phyloP scores from a whole-genome alignment of 192 early-diverging fungal genomes.

The Funneliformis geosporum region DNA sequence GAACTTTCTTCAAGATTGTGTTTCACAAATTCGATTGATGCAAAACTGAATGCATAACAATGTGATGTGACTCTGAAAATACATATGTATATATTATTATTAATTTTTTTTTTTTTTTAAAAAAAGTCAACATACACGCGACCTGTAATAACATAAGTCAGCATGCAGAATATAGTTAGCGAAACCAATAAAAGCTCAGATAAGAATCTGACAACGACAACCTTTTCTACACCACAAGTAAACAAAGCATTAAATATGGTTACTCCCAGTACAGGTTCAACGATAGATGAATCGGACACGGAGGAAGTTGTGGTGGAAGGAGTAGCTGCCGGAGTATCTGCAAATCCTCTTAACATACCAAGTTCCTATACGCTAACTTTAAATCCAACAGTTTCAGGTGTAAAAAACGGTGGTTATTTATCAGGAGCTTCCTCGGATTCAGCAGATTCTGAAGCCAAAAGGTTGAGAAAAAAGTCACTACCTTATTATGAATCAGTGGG shows the following conservation, averaged over 20 bases:
- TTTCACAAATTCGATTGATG: no score
- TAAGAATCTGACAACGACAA: neutral
- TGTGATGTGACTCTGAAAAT: no score
- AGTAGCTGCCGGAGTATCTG: neutral
- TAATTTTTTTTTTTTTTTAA: no score
- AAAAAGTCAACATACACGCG: neutral
- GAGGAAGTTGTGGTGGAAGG: neutral
- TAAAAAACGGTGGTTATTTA: neutral
- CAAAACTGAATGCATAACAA: no score
- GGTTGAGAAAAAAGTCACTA: constrained; percentile 3
- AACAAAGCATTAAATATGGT: neutral
- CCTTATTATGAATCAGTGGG: neutral
- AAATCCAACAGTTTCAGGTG: neutral
- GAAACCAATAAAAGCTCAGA: neutral
- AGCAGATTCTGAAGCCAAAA: neutral
- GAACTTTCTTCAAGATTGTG: no score
- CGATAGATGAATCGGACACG: neutral
- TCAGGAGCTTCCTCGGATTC: constrained; percentile 5
- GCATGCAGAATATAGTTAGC: neutral
- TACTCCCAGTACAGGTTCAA: neutral
- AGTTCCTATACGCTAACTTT: neutral
- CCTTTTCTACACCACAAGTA: neutral
- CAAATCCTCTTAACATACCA: neutral
- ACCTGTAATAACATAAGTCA: neutral
- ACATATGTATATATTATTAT: no score